Conservation (phyloP, 2,329 filamentous ascomycete genomes). For the Calycina marina region DNA sequence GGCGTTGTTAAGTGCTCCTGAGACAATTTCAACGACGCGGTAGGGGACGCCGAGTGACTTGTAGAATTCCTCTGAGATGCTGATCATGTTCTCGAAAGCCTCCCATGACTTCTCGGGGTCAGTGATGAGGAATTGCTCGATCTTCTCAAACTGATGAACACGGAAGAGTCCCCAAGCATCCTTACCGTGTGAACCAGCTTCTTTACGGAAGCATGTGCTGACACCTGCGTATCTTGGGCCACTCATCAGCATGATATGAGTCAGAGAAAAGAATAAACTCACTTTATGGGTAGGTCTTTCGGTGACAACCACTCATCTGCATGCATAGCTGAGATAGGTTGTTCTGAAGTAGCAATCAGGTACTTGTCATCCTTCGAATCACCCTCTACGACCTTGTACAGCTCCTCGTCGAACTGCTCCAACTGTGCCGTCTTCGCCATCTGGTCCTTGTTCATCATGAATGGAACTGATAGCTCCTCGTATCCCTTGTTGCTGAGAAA, state of each 20-base stretch:
- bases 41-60: conserved; percentile 79
- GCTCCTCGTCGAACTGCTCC: conserved; percentile 91
- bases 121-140: conserved; percentile 67
- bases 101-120: conserved; percentile 89
- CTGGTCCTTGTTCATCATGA: conserved; percentile 87
- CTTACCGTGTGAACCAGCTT: conserved; percentile 80
- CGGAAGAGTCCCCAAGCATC: conserved; percentile 98
- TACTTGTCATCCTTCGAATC: conserved; percentile 82
- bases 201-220: conserved; percentile 89
- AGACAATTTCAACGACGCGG: conserved; percentile 85
- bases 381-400: conserved; percentile 90
- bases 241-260: not conserved
- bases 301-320: conserved; percentile 84
- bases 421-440: conserved; percentile 99
- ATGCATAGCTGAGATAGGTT: conserved; percentile 86
- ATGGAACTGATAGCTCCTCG: conserved; percentile 71
- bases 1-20: conserved; percentile 85
- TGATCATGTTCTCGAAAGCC: conserved; percentile 86
- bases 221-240: conserved; percentile 57
- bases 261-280: conserved; percentile 13
- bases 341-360: conserved; percentile 69
- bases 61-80: conserved; percentile 86
- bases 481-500: conserved; percentile 75
- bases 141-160: conserved; percentile 96
- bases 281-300: conserved; percentile 79